phyloP scores from a whole-genome alignment of 169 alveolate species.

The Eimeria praecox region DNA sequence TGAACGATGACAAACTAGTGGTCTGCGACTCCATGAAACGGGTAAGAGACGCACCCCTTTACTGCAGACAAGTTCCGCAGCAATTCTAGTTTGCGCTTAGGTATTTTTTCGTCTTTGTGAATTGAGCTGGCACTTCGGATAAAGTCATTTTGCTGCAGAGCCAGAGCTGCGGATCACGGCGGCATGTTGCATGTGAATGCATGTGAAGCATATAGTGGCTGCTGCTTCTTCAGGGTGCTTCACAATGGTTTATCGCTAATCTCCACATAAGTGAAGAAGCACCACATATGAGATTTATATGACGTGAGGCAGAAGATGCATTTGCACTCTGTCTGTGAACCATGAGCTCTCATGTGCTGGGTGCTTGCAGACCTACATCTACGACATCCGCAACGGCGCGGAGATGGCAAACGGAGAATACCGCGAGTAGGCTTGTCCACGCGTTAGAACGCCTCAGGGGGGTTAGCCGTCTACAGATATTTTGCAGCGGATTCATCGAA shows the following conservation, averaged over 20 bases:
- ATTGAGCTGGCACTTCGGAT: neutral
- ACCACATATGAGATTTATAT: neutral
- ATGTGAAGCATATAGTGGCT: neutral
- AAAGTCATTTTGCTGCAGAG: neutral
- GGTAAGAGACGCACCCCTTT: constrained; percentile 5
- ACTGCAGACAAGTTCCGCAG: neutral
- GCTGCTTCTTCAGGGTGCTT: neutral
- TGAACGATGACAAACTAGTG: constrained; percentile 63
- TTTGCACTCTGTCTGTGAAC: neutral
- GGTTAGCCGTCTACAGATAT: neutral
- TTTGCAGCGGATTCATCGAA: neutral
- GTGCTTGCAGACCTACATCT: constrained; percentile 77
- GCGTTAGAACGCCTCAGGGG: neutral
- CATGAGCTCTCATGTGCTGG: neutral
- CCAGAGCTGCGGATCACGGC: neutral
- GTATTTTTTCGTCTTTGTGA: neutral
- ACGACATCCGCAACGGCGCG: constrained; percentile 80
- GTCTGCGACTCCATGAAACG: constrained; percentile 82
- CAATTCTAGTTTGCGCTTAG: neutral
- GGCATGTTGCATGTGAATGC: neutral
- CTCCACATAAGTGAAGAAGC: neutral
- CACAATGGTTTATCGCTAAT: neutral
- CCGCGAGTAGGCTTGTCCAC: constrained; percentile 75
- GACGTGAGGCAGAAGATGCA: neutral
- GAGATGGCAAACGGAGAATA: constrained; percentile 47